Evolutionary conservation across 2,329 filamentous ascomycete genomes (phyloP), one percentile per base, ranked within the genome.

Genomic region (Pseudogymnoascus sp.): DNA sequence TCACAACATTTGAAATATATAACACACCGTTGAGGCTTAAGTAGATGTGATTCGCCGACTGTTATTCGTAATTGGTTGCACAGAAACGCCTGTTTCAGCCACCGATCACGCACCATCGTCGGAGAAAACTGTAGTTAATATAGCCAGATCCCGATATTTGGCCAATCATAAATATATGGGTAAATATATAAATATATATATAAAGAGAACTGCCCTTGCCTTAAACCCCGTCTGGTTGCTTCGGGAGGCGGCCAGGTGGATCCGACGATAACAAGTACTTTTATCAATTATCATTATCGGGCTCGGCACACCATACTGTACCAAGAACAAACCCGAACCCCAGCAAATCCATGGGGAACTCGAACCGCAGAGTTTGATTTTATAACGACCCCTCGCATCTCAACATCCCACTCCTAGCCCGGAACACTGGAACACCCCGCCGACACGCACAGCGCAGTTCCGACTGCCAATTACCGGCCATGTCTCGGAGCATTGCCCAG

Each of bases 191-290:
- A 54, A 54, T 16, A 54, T 54, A 54, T 54, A 33, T 33, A 54
- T 33, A 54, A 54, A 25, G 47, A 33, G 28, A 11, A 33, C n/a
- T 18, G 5, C n/a, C 25, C 47, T 50, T 33, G 11, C 47, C n/a
- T 54, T 30, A 7, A 71, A 68, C 54, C 70, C 70, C 70, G 72
- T 63, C 69, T 69, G 65, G 41, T 69, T 73, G 9, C 74, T 74
- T 30, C 73, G 78, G 63, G 76, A 78, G 20, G 71, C 76, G 3
- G 75, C 79, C 47, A 33, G n/a, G 47, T 25, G 47, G 25, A 54
- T 33, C 47, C 28, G 47, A 54, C 47, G 47, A 54, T 54, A 54
- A 54, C 47, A 54, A 54, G 47, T 54, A 54, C 47, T 54, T 54
- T 33, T 33, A 54, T 54, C 47, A 54, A 54, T 54, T 54, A 54